These are phyloP conservation scores for Cordia subcordata DNA, from an alignment of 257 asterid species.

Conservation along the genomic window DNA sequence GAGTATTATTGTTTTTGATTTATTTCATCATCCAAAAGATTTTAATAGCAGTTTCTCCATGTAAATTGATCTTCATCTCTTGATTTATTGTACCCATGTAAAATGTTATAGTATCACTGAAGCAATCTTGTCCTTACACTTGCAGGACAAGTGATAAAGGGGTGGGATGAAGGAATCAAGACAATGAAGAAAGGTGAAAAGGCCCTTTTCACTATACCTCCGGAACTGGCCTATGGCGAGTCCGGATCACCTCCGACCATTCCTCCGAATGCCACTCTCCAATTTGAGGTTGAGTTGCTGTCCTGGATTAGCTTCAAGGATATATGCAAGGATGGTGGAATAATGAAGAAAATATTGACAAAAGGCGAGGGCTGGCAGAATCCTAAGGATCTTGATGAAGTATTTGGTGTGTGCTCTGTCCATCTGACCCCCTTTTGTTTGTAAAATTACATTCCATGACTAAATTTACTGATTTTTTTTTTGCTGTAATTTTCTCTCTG, in stretches of 20 bases:
- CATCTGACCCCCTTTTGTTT: not conserved
- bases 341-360: slow-evolving; percentile 38
- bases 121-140: not conserved
- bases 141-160: slow-evolving; percentile 52
- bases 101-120: no score
- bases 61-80: no score
- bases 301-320: slow-evolving; percentile 51
- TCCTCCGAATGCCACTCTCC: slow-evolving; percentile 50
- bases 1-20: no score
- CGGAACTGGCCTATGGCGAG: slow-evolving; percentile 51
- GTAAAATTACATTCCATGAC: not conserved
- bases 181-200: slow-evolving; percentile 64
- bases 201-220: slow-evolving; percentile 49
- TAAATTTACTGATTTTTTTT: not conserved
- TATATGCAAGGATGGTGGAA: slow-evolving; percentile 55
- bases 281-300: slow-evolving; percentile 53
- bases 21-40: no score
- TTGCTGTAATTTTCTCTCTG: not conserved
- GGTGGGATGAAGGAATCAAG: slow-evolving; percentile 61
- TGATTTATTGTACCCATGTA: no score
- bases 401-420: slow-evolving; percentile 27
- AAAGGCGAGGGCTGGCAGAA: slow-evolving; percentile 66
- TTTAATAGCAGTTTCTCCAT: no score
- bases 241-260: slow-evolving; percentile 58
- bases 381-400: slow-evolving; percentile 57